Evolutionary conservation across 352 stramenopile genomes (phyloP).

Genomic region (Globisporangium camurandrum): DNA sequence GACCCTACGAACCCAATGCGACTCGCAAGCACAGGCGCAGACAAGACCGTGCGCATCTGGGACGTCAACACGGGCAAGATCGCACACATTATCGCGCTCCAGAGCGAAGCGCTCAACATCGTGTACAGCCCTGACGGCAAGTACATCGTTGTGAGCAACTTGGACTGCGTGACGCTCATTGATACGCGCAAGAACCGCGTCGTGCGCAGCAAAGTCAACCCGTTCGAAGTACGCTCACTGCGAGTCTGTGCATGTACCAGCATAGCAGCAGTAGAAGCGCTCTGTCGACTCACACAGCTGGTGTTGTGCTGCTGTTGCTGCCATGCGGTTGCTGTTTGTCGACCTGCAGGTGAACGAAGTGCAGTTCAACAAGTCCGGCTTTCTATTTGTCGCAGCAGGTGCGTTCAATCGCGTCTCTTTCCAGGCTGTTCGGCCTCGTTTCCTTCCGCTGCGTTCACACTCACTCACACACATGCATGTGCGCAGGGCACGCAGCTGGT

Average conservation of each 20-base stretch:
- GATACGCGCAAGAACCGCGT: conserved; percentile 78
- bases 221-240: conserved; percentile 40
- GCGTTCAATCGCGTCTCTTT: background rate
- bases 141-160: conserved; percentile 71
- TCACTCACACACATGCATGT: too few species aligned
- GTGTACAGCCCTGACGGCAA: conserved; percentile 77
- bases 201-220: conserved; percentile 69
- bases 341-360: conserved; percentile 50
- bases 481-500: conserved; percentile 50
- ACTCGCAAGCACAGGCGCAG: conserved; percentile 57
- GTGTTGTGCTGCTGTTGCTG: too few species aligned
- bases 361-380: conserved; percentile 73
- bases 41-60: conserved; percentile 85
- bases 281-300: background rate
- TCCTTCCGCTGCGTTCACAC: too few species aligned
- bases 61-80: conserved; percentile 76
- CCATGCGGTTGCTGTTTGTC: background rate
- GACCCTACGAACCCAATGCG: conserved; percentile 54
- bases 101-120: conserved; percentile 68
- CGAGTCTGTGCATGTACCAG: background rate
- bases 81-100: conserved; percentile 64
- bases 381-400: conserved; percentile 73
- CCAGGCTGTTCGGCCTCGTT: too few species aligned
- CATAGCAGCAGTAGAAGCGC: background rate
- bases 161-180: conserved; percentile 72